Evolutionary conservation across 352 stramenopile species (phyloP), one percentile per base, ranked within the genome.

Genomic region (Saprolegnia parasitica): DNA sequence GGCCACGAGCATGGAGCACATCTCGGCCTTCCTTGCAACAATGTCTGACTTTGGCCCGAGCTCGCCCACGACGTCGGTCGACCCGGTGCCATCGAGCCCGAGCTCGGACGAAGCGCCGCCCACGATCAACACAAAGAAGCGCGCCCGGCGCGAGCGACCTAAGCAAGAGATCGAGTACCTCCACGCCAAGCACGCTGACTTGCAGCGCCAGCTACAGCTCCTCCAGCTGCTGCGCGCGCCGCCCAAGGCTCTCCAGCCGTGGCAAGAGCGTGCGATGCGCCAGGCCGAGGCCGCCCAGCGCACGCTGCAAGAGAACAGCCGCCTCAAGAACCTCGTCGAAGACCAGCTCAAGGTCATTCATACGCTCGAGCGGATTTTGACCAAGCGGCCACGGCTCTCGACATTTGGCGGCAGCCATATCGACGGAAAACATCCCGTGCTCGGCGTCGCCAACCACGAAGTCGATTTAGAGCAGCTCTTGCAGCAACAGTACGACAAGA

Each of bases 101-200:
- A 29, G 24, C 24, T 55, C 47, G 24, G 47, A 55, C n/a, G 47
- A 55, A 5, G n/a, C 24, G n/a, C n/a, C 24, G 24, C n/a, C 47
- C 2, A 55, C 5, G 24, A 55, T 5, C n/a, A 23, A 23, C n/a
- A 55, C 24, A 29, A 55, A 55, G 24, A 55, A 55, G 47, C 47
- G 47, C 24, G 5, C n/a, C 24, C 29, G 29, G 29, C 47, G 47
- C 24, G 47, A 55, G 24, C 47, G 47, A 23, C 47, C 47, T 5
- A 55, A 55, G 24, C 47, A 55, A 55, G 47, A 55, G 24, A 55
- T 55, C 24, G 47, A 55, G 24, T 55, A 55, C 24, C 47, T 55
- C 47, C n/a, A 55, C n/a, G 47, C 24, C 47, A 55, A 55, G 24
- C 47, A 55, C 24, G 47, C n/a, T 5, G 47, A 55, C n/a, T 55